These are phyloP conservation scores for Fusarium humuli DNA, from an alignment of 2,329 filamentous ascomycete species.

Conservation along the genomic window DNA sequence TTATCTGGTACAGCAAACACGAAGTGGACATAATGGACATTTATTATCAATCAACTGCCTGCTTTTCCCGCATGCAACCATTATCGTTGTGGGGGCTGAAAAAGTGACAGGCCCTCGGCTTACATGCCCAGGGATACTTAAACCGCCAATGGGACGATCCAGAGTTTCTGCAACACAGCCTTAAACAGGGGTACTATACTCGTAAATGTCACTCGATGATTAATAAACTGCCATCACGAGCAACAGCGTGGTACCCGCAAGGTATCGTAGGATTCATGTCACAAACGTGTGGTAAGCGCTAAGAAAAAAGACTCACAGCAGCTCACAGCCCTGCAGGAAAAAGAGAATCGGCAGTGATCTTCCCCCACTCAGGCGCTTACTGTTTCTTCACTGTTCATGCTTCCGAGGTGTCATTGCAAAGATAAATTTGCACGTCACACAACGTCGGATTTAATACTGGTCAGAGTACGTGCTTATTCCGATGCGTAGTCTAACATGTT, in stretches of 20 bases:
- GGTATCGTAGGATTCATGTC: background rate
- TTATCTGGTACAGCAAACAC: no score
- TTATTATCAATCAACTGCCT: background rate
- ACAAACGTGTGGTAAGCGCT: slow-evolving; percentile 8
- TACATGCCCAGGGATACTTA: background rate
- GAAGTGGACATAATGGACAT: background rate
- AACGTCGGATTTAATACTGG: background rate
- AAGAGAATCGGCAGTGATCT: background rate
- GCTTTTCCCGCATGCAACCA: background rate
- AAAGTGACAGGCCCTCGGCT: background rate
- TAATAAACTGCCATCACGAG: background rate
- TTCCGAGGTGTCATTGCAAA: background rate
- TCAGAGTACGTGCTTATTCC: background rate
- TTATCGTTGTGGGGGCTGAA: slow-evolving; percentile 1
- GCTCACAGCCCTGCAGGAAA: background rate
- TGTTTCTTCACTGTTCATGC: background rate
- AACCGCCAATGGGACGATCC: no score
- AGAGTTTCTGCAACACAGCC: background rate
- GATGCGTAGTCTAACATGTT: background rate
- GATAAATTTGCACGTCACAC: background rate
- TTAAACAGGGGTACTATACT: slow-evolving; percentile 1
- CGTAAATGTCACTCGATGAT: background rate
- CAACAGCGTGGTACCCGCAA: background rate
- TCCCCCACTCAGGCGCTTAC: background rate
- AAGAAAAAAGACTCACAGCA: background rate